Evolutionary conservation across 176 grass and related monocot species (phyloP), one percentile per base, ranked within the genome.

Genomic region (Thinopyrum elongatum): DNA sequence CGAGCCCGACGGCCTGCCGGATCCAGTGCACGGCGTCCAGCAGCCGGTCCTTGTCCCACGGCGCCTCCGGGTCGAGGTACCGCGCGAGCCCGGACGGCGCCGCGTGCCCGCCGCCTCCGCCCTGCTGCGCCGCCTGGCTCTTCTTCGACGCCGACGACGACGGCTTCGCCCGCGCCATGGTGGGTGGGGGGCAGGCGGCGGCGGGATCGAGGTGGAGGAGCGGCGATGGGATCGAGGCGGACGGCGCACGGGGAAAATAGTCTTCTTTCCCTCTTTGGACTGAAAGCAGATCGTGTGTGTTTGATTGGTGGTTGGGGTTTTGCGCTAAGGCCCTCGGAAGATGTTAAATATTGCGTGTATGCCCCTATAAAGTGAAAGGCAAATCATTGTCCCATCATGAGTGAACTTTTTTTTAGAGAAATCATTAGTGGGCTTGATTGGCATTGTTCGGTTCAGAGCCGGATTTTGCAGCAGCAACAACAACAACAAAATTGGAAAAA

Each of bases 1-100:
- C 42, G 47, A 99, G 94, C 33, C 87, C 97, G 26, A 94, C 41
- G 28, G 11, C 94, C 87, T 99, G 97, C 26, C 97, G 92, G 90
- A 96, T 99, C 97, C 97, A 99, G 88, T 99, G 94, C 79, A 99
- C 77, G 23, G 86, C 92, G 76, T 99, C 94, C 17, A 91, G 86
- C 86, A 99, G 83, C 77, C 93, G 90, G 89, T 99, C 94, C 97
- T 96, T 99, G 62, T 99, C 97, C 94, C 66, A 94, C 7, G 94
- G 74, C 30, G 84, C 78, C 77, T 96, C 94, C 59, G 97, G 94
- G 91, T 99, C 97, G 73, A 99, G 92, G 78, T 89, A 94, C 89
- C 71, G 92, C 76, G 92, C 88, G 71, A 99, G 84, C 77, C 91
- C 94, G 61, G 90, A 96, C 70, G 90, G 63, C 26, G 85, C 84